These are phyloP conservation scores for Gypsophila paniculata DNA, from an alignment of 179 eudicot species.

Conservation along the genomic window DNA sequence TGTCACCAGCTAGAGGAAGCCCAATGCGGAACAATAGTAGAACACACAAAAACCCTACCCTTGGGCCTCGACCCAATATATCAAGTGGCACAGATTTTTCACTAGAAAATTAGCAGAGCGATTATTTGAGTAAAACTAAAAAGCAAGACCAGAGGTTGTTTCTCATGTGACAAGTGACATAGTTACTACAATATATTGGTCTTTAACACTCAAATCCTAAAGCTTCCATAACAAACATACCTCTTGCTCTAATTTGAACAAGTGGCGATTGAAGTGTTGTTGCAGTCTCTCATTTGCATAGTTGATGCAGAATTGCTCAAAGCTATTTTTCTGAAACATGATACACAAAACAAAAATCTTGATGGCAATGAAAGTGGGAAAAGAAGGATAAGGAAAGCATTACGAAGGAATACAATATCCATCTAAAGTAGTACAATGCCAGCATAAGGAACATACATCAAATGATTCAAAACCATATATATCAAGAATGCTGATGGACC, in stretches of 20 bases:
- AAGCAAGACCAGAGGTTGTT: neutral
- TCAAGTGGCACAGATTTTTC: neutral
- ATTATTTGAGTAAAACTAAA: neutral
- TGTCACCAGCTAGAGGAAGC: slow-evolving; percentile 12
- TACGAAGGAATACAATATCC: no score
- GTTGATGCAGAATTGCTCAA: slow-evolving; percentile 97
- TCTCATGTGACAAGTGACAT: neutral
- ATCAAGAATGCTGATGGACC: slow-evolving; percentile 98
- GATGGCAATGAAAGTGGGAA: slow-evolving; percentile 7
- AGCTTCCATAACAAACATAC: slow-evolving; percentile 31
- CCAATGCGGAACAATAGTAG: neutral
- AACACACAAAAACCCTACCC: slow-evolving; percentile 2
- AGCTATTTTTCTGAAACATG: slow-evolving; percentile 72
- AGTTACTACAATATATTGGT: neutral
- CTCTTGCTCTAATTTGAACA: slow-evolving; percentile 96
- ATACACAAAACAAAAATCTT: neutral
- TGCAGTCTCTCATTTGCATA: slow-evolving; percentile 98
- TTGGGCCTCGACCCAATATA: neutral
- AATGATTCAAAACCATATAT: slow-evolving; percentile 98
- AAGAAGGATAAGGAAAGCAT: slow-evolving; percentile 8
- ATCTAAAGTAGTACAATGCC: neutral
- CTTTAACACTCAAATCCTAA: neutral
- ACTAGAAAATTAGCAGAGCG: neutral
- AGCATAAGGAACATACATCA: slow-evolving; percentile 47
- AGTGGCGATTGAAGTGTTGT: slow-evolving; percentile 93